Evolutionary conservation across 2,329 filamentous ascomycete genomes (phyloP).

Genomic region (Nigrospora osmanthi): DNA sequence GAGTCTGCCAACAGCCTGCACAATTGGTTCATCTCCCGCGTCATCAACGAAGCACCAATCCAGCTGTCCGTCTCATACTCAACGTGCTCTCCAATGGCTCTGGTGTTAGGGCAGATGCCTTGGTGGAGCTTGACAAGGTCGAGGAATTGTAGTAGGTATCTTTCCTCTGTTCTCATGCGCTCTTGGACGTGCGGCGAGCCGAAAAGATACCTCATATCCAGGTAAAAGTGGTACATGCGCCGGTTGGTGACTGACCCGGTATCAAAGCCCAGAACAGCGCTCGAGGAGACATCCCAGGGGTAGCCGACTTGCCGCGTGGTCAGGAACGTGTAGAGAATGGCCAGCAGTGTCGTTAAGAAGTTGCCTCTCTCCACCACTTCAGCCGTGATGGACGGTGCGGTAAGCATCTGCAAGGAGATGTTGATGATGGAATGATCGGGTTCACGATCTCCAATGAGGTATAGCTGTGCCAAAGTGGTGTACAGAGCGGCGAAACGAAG

Average conservation of each 20-base stretch:
- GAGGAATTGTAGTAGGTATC: slow-evolving; percentile 89
- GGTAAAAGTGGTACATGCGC: slow-evolving; percentile 95
- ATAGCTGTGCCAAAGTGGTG: slow-evolving; percentile 86
- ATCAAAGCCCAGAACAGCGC: slow-evolving; percentile 85
- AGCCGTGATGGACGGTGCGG: slow-evolving; percentile 90
- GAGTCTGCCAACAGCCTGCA: slow-evolving; percentile 84
- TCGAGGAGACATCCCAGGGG: slow-evolving; percentile 79
- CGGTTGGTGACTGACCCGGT: slow-evolving; percentile 91
- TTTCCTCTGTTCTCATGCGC: slow-evolving; percentile 70
- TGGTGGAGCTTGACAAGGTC: slow-evolving; percentile 95
- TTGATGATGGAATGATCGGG: slow-evolving; percentile 99
- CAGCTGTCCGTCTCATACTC: slow-evolving; percentile 98
- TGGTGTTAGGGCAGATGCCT: slow-evolving; percentile 89
- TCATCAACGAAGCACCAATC: slow-evolving; percentile 93
- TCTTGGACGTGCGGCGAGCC: slow-evolving; percentile 83
- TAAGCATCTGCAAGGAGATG: slow-evolving; percentile 91
- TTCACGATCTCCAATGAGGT: slow-evolving; percentile 90
- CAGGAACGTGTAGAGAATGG: slow-evolving; percentile 94
- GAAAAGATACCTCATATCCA: slow-evolving; percentile 87
- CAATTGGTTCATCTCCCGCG: slow-evolving; percentile 87
- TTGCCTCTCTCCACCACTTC: slow-evolving; percentile 94
- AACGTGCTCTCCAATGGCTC: slow-evolving; percentile 89
- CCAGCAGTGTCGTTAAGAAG: slow-evolving; percentile 89
- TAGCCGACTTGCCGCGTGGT: slow-evolving; percentile 94
- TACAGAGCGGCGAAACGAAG: slow-evolving; percentile 93